A percentile compares a stretch with the other conserved stretches of the same genome.
These are phyloP conservation scores for Lactarius quietus DNA, from an alignment of 768 basidiomycete species.

Conservation along the genomic window DNA sequence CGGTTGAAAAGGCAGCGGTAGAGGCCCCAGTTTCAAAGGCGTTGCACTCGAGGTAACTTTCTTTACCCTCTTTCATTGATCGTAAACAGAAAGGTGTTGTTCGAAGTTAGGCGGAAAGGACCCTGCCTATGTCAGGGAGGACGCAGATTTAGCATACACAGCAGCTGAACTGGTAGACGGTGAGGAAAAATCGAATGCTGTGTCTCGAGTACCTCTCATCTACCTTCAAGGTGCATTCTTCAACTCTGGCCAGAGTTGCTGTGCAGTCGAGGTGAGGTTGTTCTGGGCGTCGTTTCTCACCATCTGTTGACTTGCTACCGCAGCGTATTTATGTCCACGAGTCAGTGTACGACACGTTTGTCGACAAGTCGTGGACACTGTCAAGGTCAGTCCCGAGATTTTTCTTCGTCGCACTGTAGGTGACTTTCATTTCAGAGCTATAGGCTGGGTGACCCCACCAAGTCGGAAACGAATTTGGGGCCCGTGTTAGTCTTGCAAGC, in stretches of 20 bases:
- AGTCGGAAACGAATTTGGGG: slow-evolving; percentile 72
- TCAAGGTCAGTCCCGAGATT: slow-evolving; percentile 50
- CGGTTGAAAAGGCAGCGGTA: slow-evolving; percentile 69
- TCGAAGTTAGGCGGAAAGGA: slow-evolving; percentile 92
- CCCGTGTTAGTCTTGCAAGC: slow-evolving; percentile 90
- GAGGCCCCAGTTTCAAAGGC: slow-evolving; percentile 70
- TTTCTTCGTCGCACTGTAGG: not conserved
- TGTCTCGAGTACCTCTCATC: slow-evolving; percentile 1
- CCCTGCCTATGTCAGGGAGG: slow-evolving; percentile 89
- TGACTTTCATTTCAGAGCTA: slow-evolving; percentile 49
- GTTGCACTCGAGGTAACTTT: slow-evolving; percentile 72
- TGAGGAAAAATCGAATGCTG: slow-evolving; percentile 31
- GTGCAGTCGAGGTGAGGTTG: slow-evolving; percentile 70
- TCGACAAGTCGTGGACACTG: slow-evolving; percentile 64
- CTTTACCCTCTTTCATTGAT: not conserved
- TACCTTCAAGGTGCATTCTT: slow-evolving; percentile 72
- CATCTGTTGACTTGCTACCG: not conserved
- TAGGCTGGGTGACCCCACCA: slow-evolving; percentile 82
- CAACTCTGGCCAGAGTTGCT: slow-evolving; percentile 98
- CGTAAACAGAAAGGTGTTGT: slow-evolving; percentile 12
- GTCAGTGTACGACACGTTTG: slow-evolving; percentile 73
- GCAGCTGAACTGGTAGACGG: slow-evolving; percentile 89
- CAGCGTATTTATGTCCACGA: slow-evolving; percentile 95
- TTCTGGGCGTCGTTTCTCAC: not conserved
- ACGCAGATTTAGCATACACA: slow-evolving; percentile 82